Conservation (phyloP, 1,139 yeast species). For the Suhomyces choctaworum region DNA sequence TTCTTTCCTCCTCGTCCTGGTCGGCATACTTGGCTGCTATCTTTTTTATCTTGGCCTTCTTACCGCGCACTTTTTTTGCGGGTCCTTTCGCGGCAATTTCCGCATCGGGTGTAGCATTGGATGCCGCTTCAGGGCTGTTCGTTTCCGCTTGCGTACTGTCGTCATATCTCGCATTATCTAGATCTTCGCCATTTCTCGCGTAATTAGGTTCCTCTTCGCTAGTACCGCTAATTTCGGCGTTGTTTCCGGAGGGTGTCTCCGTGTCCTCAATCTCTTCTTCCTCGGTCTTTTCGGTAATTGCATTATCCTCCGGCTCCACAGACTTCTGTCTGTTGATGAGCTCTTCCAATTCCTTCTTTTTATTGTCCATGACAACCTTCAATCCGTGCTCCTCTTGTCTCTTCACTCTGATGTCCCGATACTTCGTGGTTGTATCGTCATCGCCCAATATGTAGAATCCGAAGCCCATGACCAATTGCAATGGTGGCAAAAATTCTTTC, state of each 20-base stretch:
- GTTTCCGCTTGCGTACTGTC: not conserved
- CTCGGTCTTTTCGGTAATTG: slow-evolving; percentile 15
- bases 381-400: slow-evolving; percentile 52
- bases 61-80: slow-evolving; percentile 61
- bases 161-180: not conserved
- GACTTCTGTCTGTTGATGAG: slow-evolving; percentile 15
- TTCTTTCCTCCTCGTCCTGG: slow-evolving; percentile 88
- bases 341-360: slow-evolving; percentile 27
- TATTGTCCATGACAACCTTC: slow-evolving; percentile 39
- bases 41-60: slow-evolving; percentile 79
- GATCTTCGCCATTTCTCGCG: slow-evolving; percentile 8
- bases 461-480: slow-evolving; percentile 85
- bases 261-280: slow-evolving; percentile 7
- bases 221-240: slow-evolving; percentile 2
- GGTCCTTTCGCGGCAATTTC: slow-evolving; percentile 12
- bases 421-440: slow-evolving; percentile 48
- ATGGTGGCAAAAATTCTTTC: slow-evolving; percentile 73
- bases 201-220: not conserved
- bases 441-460: slow-evolving; percentile 77
- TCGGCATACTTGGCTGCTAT: slow-evolving; percentile 80
- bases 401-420: slow-evolving; percentile 35
- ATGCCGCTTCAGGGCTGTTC: not conserved
- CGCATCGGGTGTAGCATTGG: slow-evolving; percentile 12
- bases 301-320: slow-evolving; percentile 8
- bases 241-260: slow-evolving; percentile 5